Evolutionary conservation across 345 rosid species (phyloP).

Genomic region (Arabis hirsuta): DNA sequence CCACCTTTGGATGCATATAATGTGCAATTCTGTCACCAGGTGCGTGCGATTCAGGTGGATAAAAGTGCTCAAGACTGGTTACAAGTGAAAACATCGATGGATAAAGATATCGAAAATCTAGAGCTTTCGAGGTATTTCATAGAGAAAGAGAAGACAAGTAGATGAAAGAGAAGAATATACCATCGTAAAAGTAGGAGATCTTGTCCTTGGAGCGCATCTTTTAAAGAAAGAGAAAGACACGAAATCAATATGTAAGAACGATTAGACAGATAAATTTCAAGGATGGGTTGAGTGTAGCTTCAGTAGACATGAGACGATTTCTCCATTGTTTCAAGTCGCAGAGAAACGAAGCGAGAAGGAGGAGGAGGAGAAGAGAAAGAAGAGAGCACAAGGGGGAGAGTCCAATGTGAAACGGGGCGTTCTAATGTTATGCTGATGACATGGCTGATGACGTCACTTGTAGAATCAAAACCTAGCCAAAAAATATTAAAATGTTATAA

Average conservation of each 20-base stretch:
- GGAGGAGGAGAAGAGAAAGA: not conserved
- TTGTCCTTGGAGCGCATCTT: constrained; percentile 85
- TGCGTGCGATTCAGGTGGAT: not conserved
- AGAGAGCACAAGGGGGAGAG: not conserved
- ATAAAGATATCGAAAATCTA: not conserved
- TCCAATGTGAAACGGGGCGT: not conserved
- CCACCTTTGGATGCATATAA: constrained; percentile 22
- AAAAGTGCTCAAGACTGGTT: not conserved
- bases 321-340: constrained; percentile 31
- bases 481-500: no score
- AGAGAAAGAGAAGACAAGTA: not conserved
- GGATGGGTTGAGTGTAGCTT: not conserved
- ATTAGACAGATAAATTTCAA: not conserved
- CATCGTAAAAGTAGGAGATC: constrained; percentile 92
- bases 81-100: constrained; percentile 5
- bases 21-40: not conserved
- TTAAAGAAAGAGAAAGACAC: not conserved
- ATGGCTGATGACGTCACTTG: constrained; percentile 14
- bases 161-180: constrained; percentile 41
- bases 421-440: not conserved
- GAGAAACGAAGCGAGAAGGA: not conserved
- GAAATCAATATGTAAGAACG: not conserved
- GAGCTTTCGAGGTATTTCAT: constrained; percentile 4
- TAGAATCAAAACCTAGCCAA: no score
- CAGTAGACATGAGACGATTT: constrained; percentile 27